Evolutionary conservation across 2,329 filamentous ascomycete species (phyloP), one percentile per base, ranked within the genome.

Genomic region (Emergomyces africanus): DNA sequence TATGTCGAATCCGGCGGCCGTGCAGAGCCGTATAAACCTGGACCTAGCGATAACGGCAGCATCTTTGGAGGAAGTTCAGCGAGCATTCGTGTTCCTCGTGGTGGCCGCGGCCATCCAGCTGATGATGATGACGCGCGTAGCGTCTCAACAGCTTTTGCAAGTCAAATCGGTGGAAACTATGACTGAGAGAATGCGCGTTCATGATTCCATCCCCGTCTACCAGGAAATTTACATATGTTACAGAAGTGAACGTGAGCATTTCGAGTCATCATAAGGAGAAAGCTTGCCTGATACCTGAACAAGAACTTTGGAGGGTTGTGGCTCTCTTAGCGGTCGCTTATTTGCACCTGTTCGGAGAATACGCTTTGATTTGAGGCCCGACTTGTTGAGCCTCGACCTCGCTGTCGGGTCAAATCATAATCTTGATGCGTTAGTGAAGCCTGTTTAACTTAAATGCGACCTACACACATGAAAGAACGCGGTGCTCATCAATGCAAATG

Each of bases 51-150:
- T 50, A 80, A 79, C 33, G 79, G 81, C 63, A 89, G 85, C 70
- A 83, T 86, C 57, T 89, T 83, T 69, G 85, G 83, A 57, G 78
- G 76, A 60, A 87, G 86, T 67, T 79, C 77, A 44, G 75, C 70
- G 62, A 77, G 72, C 68, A 76, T 77, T 61, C 75, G 79, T 57
- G 74, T 78, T 61, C 75, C 76, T 53, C 75, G 76, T 53, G 72
- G 74, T 48, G 66, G 70, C 49, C 69, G 72, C 15, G 73, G 76
- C 28, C 70, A 74, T 59, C 63, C 69, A 42, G 73, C 76, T 48
- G 79, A 87, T 62, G 94, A 99, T 66, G 94, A 99, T 65, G 94
- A 97, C 71, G 90, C 94, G 68, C 90, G 94, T 75, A 97, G 92
- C 74, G 84, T 97, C 68, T 96, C 90, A 69, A 97, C 94, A 57